A percentile compares a stretch with the other conserved stretches of the same genome.
phyloP scores from a whole-genome alignment of 2,329 filamentous ascomycete genomes.

The Diplodia seriata region DNA sequence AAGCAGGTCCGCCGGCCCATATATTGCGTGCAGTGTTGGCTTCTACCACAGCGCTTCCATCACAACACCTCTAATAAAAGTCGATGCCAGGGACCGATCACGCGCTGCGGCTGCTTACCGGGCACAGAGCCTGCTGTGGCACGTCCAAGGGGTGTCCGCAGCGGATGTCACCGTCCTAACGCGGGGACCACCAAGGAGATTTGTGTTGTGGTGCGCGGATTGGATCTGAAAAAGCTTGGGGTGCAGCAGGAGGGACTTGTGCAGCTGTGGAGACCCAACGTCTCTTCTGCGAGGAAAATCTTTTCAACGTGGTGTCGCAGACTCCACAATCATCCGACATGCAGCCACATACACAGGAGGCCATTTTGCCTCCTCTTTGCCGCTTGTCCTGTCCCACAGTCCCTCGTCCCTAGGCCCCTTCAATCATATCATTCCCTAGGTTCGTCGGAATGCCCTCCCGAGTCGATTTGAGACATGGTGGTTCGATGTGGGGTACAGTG shows the following conservation, averaged over 20 bases:
- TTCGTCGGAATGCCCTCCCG: not conserved
- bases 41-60: not conserved
- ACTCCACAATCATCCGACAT: constrained; percentile 21
- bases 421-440: not conserved
- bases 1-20: not conserved
- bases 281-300: constrained; percentile 28
- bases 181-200: constrained; percentile 15
- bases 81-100: constrained; percentile 1
- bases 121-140: constrained; percentile 9
- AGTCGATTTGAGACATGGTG: constrained; percentile 2
- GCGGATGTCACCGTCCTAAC: constrained; percentile 17
- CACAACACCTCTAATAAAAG: constrained; percentile 1
- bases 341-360: constrained; percentile 9
- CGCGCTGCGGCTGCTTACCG: constrained; percentile 17
- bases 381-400: not conserved
- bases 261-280: constrained; percentile 2
- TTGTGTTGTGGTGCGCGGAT: constrained; percentile 3
- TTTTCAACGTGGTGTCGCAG: constrained; percentile 30
- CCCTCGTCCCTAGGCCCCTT: not conserved
- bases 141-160: constrained; percentile 6
- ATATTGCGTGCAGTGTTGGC: constrained; percentile 23
- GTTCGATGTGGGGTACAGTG: constrained; percentile 13
- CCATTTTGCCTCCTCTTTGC: not conserved
- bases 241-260: constrained; percentile 8
- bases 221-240: constrained; percentile 26